Evolutionary conservation across 129 eudicot species (phyloP).

Genomic region (Pulicaria dysenterica): DNA sequence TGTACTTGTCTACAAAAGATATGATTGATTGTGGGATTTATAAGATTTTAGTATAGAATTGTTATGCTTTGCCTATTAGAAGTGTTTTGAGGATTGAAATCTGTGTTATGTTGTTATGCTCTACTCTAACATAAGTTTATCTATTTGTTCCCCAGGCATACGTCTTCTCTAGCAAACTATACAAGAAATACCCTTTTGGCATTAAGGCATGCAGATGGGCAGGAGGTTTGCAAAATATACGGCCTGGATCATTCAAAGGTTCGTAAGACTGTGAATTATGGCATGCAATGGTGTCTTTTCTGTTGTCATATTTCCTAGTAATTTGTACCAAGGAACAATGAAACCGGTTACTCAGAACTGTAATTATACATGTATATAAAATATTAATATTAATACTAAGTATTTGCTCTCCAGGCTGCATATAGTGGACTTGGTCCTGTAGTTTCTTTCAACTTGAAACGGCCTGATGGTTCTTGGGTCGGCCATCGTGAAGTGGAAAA

Average conservation of each 20-base stretch:
- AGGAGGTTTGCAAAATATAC: conserved; percentile 61
- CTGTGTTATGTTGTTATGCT: neutral
- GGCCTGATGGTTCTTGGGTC: conserved; percentile 94
- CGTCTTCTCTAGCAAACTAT: conserved; percentile 68
- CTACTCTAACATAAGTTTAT: conserved; percentile 22
- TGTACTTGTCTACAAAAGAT: too few relatives aligned
- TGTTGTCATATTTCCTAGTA: conserved; percentile 5
- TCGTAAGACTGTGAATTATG: conserved; percentile 27
- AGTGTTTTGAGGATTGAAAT: too few relatives aligned
- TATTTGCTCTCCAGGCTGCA: conserved; percentile 34
- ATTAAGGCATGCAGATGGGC: conserved; percentile 79
- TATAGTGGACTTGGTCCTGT: conserved; percentile 59
- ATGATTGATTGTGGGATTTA: too few relatives aligned
- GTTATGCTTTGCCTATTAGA: too few relatives aligned
- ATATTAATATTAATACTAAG: neutral
- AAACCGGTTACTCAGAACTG: too few relatives aligned
- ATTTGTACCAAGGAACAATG: neutral
- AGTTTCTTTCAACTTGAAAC: conserved; percentile 79
- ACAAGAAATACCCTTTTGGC: conserved; percentile 63
- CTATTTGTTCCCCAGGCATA: conserved; percentile 54
- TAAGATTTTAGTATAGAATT: too few relatives aligned
- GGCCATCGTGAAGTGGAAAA: conserved; percentile 97
- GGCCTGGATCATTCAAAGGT: conserved; percentile 56
- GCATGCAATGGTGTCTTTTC: neutral
- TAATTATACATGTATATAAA: too few relatives aligned